These are phyloP conservation scores for Ogataea degrootiae DNA, from an alignment of 805 yeast species.

Conservation along the genomic window DNA sequence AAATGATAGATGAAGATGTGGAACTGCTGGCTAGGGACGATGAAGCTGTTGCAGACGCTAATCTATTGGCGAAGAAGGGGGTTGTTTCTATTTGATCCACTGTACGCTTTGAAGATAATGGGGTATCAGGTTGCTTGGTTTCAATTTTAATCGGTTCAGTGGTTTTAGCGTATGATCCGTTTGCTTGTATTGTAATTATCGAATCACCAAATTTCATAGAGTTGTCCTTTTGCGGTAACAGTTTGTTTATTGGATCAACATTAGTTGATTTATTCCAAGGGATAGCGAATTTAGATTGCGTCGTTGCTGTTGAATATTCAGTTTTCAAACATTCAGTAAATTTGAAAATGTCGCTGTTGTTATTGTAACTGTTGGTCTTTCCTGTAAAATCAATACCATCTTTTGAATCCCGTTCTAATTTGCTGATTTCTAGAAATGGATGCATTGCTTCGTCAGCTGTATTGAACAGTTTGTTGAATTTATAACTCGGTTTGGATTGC, in stretches of 20 bases:
- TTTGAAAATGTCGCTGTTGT: slow-evolving; percentile 6
- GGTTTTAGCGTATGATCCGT: slow-evolving; percentile 1
- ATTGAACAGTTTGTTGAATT: slow-evolving; percentile 4
- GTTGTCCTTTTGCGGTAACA: slow-evolving; percentile 4
- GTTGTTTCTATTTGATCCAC: slow-evolving; percentile 10
- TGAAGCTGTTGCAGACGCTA: background rate
- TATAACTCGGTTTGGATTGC: slow-evolving; percentile 10
- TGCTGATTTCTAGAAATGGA: slow-evolving; percentile 8
- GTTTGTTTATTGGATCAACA: slow-evolving; percentile 9
- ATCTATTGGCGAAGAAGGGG: slow-evolving; percentile 1
- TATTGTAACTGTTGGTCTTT: slow-evolving; percentile 1
- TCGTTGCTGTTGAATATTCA: slow-evolving; percentile 2
- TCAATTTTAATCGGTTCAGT: background rate
- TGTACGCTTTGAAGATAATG: slow-evolving; percentile 11
- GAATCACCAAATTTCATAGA: slow-evolving; percentile 9
- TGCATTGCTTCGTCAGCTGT: slow-evolving; percentile 11
- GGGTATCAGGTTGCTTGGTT: slow-evolving; percentile 10
- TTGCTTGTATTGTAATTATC: slow-evolving; percentile 2
- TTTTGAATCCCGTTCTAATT: slow-evolving; percentile 4
- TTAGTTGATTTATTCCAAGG: background rate
- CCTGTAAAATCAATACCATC: slow-evolving; percentile 19
- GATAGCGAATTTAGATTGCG: background rate
- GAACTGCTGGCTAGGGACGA: slow-evolving; percentile 9
- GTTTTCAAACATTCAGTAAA: slow-evolving; percentile 8
- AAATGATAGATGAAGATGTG: slow-evolving; percentile 3